Conservation (phyloP, 352 stramenopile genomes). For the Labyrinthula sp. region DNA sequence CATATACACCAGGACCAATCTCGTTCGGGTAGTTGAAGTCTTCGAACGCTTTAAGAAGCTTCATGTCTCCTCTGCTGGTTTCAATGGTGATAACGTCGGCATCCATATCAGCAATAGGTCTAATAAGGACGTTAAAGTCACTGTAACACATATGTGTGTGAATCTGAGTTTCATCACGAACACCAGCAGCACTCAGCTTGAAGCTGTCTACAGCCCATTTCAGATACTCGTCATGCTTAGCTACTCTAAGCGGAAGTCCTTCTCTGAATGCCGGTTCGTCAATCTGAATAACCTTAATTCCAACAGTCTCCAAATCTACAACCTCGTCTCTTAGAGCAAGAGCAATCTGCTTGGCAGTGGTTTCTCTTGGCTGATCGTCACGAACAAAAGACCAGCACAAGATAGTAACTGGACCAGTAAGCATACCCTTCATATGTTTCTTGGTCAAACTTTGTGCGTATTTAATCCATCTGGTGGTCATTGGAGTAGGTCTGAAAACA, state of each 20-base stretch:
- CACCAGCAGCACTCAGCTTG: constrained; percentile 55
- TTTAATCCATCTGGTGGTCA: constrained; percentile 67
- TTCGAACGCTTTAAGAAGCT: constrained; percentile 63
- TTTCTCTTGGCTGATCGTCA: constrained; percentile 60
- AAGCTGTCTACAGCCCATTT: constrained; percentile 45
- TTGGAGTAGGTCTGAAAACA: constrained; percentile 51
- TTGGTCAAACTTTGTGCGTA: constrained; percentile 57
- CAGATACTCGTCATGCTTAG: constrained; percentile 52
- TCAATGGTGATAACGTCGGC: constrained; percentile 81
- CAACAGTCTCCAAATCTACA: constrained; percentile 57
- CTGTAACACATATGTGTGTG: constrained; percentile 88
- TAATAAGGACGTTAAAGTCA: constrained; percentile 75
- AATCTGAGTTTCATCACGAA: constrained; percentile 63
- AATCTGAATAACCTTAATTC: constrained; percentile 42
- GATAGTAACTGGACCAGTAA: constrained; percentile 72
- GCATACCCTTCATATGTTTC: constrained; percentile 74
- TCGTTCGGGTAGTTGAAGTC: constrained; percentile 63
- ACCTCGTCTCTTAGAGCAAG: constrained; percentile 67
- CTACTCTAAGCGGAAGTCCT: constrained; percentile 59
- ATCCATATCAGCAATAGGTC: constrained; percentile 66
- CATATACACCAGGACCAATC: constrained; percentile 65
- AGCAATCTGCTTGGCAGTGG: constrained; percentile 62
- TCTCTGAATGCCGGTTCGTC: constrained; percentile 70
- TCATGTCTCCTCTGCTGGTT: constrained; percentile 60
- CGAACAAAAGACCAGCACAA: constrained; percentile 81